Conservation (phyloP, 2,329 filamentous ascomycete species). For the Colletotrichum tofieldiae region DNA sequence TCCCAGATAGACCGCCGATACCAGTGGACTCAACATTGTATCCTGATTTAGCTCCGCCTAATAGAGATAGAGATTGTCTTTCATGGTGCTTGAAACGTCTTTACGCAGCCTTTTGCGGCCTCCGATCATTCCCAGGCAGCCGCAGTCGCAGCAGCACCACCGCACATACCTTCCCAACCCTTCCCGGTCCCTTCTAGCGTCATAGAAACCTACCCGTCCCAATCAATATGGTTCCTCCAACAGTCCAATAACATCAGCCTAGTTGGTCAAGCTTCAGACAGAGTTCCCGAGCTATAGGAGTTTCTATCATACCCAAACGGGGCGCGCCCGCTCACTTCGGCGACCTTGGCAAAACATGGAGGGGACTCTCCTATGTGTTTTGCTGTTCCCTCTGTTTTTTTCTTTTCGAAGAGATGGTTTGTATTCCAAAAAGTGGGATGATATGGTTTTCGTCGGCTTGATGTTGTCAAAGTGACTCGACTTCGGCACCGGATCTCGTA, state of each 20-base stretch:
- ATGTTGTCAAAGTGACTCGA: slow-evolving; percentile 15
- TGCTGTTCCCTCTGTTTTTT: neutral
- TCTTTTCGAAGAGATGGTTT: neutral
- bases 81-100: neutral
- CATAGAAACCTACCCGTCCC: neutral
- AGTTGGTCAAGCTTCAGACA: neutral
- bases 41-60: neutral
- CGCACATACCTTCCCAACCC: neutral
- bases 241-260: neutral
- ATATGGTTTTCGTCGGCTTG: neutral
- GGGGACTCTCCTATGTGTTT: neutral
- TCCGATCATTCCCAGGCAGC: neutral
- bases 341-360: no score
- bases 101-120: neutral
- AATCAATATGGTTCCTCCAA: no score
- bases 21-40: neutral
- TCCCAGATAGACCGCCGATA: slow-evolving; percentile 1
- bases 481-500: slow-evolving; percentile 19
- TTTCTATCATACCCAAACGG: neutral
- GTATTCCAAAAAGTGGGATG: no score
- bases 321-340: neutral
- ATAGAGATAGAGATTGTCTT: neutral
- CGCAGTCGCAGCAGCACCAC: neutral
- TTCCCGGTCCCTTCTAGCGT: neutral
- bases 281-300: neutral